Evolutionary conservation across 2,329 filamentous ascomycete species (phyloP).

Genomic region (Claviceps quebecensis): DNA sequence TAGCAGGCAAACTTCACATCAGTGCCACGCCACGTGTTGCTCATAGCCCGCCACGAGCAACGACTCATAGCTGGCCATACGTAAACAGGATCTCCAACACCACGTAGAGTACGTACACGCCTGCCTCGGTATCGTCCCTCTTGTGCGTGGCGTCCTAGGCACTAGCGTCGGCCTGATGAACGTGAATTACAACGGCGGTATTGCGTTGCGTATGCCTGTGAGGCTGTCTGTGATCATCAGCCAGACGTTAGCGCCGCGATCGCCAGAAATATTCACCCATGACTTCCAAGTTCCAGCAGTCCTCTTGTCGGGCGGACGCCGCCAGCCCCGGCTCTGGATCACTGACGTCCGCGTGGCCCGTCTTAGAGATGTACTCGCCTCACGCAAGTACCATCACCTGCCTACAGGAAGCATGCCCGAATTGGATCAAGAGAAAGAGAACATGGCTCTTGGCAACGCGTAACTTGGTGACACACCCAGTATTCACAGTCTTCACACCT

Average conservation of each 20-base stretch:
- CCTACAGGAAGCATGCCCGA: no score
- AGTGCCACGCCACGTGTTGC: no score
- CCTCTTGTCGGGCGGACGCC: constrained; percentile 37
- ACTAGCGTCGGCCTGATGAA: constrained; percentile 32
- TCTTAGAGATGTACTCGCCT: constrained; percentile 15
- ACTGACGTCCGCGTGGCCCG: constrained; percentile 28
- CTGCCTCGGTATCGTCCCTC: constrained; percentile 26
- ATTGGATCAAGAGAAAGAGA: no score
- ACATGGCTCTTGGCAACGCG: no score
- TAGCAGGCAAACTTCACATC: no score
- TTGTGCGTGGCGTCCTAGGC: constrained; percentile 29
- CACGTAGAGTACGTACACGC: constrained; percentile 23
- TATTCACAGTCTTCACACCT: no score
- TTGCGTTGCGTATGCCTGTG: constrained; percentile 20
- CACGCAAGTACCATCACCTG: constrained; percentile 30
- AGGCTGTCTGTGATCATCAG: not conserved
- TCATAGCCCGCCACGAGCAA: no score
- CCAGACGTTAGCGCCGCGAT: constrained; percentile 8
- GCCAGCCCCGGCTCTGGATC: constrained; percentile 29
- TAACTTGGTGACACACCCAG: no score
- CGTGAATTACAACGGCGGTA: constrained; percentile 18
- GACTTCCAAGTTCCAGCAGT: constrained; percentile 38
- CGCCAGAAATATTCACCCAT: constrained; percentile 31
- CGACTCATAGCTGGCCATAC: no score
- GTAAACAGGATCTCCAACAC: no score